phyloP scores from a whole-genome alignment of 768 basidiomycete genomes.

The Mrakia blollopis region DNA sequence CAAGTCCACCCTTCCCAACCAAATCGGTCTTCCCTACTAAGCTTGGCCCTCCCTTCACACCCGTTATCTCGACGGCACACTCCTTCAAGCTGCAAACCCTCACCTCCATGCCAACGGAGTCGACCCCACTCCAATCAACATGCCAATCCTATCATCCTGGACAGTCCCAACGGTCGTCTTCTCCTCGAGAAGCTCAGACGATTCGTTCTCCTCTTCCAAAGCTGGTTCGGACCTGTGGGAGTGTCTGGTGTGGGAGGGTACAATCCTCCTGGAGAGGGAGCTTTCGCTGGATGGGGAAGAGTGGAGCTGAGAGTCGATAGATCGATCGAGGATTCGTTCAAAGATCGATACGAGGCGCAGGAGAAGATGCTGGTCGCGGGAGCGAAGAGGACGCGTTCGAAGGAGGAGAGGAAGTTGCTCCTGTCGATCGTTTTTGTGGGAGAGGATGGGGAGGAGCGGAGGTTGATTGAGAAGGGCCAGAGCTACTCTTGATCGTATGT shows the following conservation, averaged over 20 bases:
- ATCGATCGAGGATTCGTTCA: background rate
- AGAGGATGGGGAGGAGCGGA: background rate
- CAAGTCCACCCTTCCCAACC: background rate
- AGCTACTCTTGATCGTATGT: too few species aligned
- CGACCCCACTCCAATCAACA: too few species aligned
- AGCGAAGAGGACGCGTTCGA: background rate
- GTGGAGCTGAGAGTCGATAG: background rate
- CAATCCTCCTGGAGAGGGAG: background rate
- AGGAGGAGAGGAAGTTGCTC: background rate
- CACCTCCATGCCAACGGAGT: too few species aligned
- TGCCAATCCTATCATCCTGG: background rate
- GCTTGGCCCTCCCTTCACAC: background rate
- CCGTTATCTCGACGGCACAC: background rate
- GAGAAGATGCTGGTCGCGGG: background rate
- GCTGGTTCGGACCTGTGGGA: background rate
- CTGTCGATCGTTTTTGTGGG: background rate
- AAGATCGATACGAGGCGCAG: background rate
- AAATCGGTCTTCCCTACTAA: background rate
- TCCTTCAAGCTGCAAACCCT: background rate
- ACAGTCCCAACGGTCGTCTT: background rate
- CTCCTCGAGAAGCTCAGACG: background rate
- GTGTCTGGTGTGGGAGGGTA: background rate
- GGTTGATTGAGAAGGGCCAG: background rate
- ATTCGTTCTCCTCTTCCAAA: background rate
- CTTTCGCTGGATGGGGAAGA: background rate